phyloP scores from a whole-genome alignment of 768 basidiomycete species.

The Ramaria rubella region DNA sequence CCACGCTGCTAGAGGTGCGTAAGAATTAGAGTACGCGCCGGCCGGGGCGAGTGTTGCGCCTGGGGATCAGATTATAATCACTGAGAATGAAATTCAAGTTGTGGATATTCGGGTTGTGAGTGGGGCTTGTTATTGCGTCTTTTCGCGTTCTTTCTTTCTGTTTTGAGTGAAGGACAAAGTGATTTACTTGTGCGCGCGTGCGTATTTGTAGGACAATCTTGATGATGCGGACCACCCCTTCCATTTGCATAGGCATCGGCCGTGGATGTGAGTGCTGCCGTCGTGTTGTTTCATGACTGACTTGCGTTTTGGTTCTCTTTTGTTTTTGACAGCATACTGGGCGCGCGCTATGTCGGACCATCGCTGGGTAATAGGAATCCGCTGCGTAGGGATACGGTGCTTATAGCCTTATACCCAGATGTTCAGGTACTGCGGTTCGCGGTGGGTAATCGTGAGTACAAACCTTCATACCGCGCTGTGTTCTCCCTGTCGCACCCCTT shows the following conservation, averaged over 20 bases:
- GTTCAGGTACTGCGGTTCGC: constrained; percentile 35
- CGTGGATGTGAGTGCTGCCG: constrained; percentile 8
- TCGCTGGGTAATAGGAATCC: constrained; percentile 30
- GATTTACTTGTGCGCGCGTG: background rate
- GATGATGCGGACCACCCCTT: constrained; percentile 19
- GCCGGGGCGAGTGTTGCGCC: background rate
- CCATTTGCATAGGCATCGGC: constrained; percentile 16
- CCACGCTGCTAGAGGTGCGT: constrained; percentile 4
- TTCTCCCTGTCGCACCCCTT: too few species aligned
- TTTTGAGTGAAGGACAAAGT: background rate
- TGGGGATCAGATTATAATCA: constrained; percentile 15
- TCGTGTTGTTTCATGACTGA: background rate
- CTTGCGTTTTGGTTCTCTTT: constrained; percentile 21
- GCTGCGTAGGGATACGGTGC: constrained; percentile 35
- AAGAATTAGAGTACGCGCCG: background rate
- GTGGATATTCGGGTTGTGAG: constrained; percentile 13
- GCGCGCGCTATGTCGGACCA: constrained; percentile 27
- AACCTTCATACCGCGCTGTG: too few species aligned
- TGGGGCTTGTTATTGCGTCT: too few species aligned
- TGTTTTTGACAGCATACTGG: constrained; percentile 32
- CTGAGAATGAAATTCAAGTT: constrained; percentile 4
- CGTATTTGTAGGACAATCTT: constrained; percentile 3
- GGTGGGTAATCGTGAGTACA: constrained; percentile 29
- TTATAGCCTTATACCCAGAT: constrained; percentile 34
- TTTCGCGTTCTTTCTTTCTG: too few species aligned